Evolutionary conservation across 2,329 filamentous ascomycete genomes (phyloP), one percentile per base, ranked within the genome.

Genomic region (Cercospora berteroae): DNA sequence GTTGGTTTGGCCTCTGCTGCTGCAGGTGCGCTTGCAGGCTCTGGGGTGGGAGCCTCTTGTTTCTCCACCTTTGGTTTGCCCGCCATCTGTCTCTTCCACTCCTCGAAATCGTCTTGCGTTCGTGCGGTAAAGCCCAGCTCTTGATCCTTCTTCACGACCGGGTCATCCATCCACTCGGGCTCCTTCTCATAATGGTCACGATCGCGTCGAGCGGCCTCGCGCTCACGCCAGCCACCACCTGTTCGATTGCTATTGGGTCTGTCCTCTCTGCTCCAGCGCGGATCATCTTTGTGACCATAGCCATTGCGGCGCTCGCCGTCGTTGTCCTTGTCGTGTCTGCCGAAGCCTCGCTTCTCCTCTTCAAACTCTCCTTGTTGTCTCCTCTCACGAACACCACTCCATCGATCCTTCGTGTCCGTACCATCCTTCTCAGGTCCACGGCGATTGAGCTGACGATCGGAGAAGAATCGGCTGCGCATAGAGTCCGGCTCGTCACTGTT

Each of bases 21-120:
- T 48, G 67, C 59, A 23, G 74, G 67, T 25, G 69, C 69, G 18
- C 67, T 68, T 16, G 69, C 70, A 2, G 66, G 60, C 9, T 69
- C 59, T 25, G 72, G 27, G 16, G 73, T 68, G 16, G 68, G 67
- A 33, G 61, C 64, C 20, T 60, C 42, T 29, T 66, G 44, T 63
- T 73, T 68, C 39, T 76, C 66, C 7, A 68, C 67, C 39, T 73
- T 73, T 57, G 80, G 83, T 73, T 83, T 83, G 5, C 61, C 61
- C 66, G 84, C 94, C 93, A 96, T 96, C 70, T 86, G 86, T 74
- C 96, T 92, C 85, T 97, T 97, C 88, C 94, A 97, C 72, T 92
- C 92, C 80, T 96, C 90, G 79, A 97, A 96, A 72, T 97, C 94
- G 76, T 96, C 93, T 74, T 92, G 90, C 0, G 93, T 97, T 74